These are phyloP conservation scores for Pichia heedii DNA, from an alignment of 805 yeast species.

Conservation along the genomic window DNA sequence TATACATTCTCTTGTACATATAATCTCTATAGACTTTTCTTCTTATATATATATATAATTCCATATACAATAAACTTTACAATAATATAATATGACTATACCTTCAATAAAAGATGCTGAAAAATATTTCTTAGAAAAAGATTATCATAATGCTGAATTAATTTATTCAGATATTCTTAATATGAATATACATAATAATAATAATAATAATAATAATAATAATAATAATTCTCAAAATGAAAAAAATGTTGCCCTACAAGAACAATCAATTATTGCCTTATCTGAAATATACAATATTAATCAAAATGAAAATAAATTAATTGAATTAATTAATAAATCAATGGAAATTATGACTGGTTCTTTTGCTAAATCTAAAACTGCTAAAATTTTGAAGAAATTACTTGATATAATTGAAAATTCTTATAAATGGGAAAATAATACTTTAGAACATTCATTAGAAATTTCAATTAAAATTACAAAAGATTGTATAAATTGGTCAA, in stretches of 20 bases:
- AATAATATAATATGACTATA: conserved; percentile 17
- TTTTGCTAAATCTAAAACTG: conserved; percentile 90
- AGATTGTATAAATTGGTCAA: conserved; percentile 83
- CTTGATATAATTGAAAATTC: conserved; percentile 68
- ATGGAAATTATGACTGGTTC: conserved; percentile 50
- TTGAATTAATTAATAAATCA: conserved; percentile 55
- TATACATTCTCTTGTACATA: too few species aligned
- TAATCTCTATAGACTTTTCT: too few species aligned
- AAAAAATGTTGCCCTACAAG: conserved; percentile 44
- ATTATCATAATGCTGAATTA: conserved; percentile 50
- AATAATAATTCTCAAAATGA: conserved; percentile 25
- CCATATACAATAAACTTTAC: not conserved
- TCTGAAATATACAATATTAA: conserved; percentile 58
- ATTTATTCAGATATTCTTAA: conserved; percentile 45
- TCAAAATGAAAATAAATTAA: conserved; percentile 42
- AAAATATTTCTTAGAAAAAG: conserved; percentile 39
- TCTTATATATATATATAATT: too few species aligned
- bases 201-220: conserved; percentile 5
- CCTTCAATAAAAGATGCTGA: conserved; percentile 51
- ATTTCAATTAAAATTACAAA: conserved; percentile 65
- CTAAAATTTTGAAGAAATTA: conserved; percentile 75
- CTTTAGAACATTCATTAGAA: conserved; percentile 39
- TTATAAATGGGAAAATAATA: conserved; percentile 23
- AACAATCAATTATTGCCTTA: conserved; percentile 62
- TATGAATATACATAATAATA: too few species aligned